A percentile compares a stretch with the other conserved stretches of the same genome.
Evolutionary conservation across 2,329 filamentous ascomycete species (phyloP).

Genomic region (Cladosporium sp.): DNA sequence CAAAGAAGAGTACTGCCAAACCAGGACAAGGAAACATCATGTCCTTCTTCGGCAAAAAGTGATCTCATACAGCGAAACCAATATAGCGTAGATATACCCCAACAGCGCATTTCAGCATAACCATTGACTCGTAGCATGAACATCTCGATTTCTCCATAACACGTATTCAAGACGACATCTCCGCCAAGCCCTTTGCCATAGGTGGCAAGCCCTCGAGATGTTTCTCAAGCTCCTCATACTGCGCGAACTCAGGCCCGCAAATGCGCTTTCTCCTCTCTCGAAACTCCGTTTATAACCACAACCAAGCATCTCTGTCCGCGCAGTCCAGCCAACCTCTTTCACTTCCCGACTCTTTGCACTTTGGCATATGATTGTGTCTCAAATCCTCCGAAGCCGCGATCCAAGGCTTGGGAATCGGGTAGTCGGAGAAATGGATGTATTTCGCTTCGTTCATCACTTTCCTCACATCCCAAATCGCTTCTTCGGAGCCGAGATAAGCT

Average conservation of each 20-base stretch:
- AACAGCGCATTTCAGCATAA: background rate
- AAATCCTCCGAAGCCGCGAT: constrained; percentile 36
- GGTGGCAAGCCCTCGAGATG: background rate
- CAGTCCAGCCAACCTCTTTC: background rate
- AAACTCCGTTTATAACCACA: constrained; percentile 30
- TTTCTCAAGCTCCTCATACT: background rate
- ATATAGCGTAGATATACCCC: constrained; percentile 8
- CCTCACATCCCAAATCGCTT: constrained; percentile 53
- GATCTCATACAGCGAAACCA: constrained; percentile 2
- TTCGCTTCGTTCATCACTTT: constrained; percentile 57
- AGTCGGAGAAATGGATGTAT: constrained; percentile 67
- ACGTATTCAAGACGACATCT: background rate
- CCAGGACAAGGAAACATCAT: constrained; percentile 75
- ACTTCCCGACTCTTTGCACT: background rate
- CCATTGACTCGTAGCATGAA: too few relatives aligned
- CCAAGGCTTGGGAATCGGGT: constrained; percentile 66
- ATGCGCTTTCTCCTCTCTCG: constrained; percentile 20
- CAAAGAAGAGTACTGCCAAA: constrained; percentile 46
- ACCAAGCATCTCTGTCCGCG: constrained; percentile 36
- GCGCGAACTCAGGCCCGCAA: background rate
- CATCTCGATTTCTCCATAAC: too few relatives aligned
- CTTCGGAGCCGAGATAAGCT: constrained; percentile 43
- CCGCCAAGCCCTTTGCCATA: background rate
- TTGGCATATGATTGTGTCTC: constrained; percentile 26
- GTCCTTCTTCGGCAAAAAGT: constrained; percentile 88